Conservation (phyloP, 306 rosid genomes). For the Trifolium pratense region DNA sequence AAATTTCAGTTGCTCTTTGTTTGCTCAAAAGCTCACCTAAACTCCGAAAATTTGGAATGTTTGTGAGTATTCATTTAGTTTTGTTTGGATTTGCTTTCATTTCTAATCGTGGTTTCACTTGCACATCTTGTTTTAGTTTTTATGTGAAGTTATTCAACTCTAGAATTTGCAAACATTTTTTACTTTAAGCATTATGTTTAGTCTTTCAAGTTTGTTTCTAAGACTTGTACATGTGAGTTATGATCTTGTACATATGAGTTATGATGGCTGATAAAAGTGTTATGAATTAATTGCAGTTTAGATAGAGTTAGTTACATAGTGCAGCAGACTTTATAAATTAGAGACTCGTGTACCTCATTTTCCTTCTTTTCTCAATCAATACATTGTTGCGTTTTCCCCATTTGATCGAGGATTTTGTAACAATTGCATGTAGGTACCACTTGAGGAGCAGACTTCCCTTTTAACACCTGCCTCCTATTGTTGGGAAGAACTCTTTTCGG, state of each 20-base stretch:
- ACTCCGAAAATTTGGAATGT: slow-evolving; percentile 54
- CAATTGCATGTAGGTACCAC: neutral
- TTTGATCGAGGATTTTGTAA: neutral
- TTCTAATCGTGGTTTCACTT: neutral
- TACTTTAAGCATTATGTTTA: too few relatives aligned
- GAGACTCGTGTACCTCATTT: neutral
- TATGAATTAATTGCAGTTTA: neutral
- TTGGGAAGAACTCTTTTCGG: neutral
- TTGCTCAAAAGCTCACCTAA: slow-evolving; percentile 62
- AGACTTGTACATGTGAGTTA: neutral
- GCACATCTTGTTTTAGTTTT: neutral
- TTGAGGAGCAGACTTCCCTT: neutral
- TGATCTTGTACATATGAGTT: too few relatives aligned
- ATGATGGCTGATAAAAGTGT: neutral
- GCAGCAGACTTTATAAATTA: neutral
- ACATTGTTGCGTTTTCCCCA: neutral
- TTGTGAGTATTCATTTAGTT: slow-evolving; percentile 53
- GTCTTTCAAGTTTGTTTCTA: neutral
- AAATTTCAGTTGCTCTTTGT: slow-evolving; percentile 55
- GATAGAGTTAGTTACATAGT: neutral
- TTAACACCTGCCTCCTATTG: neutral
- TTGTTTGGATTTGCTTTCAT: slow-evolving; percentile 1
- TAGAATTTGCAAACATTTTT: too few relatives aligned
- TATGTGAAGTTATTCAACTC: neutral
- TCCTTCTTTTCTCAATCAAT: too few relatives aligned